Percentiles rank a stretch among this genome's conserved stretches.
Conservation (phyloP, 148 eudicot species). For the Tetragonia tetragonoides region DNA sequence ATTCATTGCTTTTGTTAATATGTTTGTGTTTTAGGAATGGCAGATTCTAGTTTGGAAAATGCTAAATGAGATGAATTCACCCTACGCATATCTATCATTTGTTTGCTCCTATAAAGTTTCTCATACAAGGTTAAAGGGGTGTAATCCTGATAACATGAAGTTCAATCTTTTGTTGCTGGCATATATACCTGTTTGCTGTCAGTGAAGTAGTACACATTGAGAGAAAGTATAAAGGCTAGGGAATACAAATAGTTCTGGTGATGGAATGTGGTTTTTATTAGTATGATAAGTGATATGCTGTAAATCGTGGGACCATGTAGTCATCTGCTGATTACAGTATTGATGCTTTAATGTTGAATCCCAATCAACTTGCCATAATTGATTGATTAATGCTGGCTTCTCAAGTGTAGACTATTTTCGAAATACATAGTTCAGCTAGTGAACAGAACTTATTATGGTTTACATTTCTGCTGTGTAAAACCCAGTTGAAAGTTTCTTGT, state of each 20-base stretch:
- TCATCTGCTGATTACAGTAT: neutral
- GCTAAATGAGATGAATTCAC: neutral
- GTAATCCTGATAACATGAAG: neutral
- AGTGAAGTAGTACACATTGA: neutral
- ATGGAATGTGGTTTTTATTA: neutral
- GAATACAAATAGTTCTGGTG: neutral
- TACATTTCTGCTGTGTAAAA: neutral
- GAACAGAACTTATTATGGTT: neutral
- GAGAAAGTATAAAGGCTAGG: neutral
- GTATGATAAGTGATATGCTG: neutral
- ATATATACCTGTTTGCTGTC: neutral
- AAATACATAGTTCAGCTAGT: neutral
- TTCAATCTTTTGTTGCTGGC: constrained; percentile 4
- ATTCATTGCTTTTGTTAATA: neutral
- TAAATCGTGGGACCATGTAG: neutral
- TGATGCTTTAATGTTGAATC: neutral
- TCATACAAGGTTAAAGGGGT: neutral
- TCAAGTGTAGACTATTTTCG: neutral
- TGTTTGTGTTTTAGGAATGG: neutral
- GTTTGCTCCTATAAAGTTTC: neutral
- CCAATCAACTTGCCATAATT: neutral
- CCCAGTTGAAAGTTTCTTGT: neutral
- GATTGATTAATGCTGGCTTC: neutral
- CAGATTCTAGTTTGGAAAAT: neutral
- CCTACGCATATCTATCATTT: constrained; percentile 10